Evolutionary conservation across 306 rosid genomes (phyloP).

Genomic region (Begonia fuchsioides): DNA sequence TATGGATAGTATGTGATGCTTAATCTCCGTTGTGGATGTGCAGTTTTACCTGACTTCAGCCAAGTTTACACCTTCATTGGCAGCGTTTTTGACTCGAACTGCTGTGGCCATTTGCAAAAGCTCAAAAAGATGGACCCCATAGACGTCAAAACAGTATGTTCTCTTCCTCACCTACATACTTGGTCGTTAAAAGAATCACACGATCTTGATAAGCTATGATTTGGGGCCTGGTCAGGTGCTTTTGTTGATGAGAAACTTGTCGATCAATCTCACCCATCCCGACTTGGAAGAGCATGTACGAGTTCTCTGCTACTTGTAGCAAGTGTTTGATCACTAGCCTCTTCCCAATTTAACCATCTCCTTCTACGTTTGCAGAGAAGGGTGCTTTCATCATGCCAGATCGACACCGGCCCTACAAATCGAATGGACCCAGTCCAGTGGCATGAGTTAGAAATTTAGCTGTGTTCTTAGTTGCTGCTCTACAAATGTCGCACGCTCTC

Average conservation of each 20-base stretch:
- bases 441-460: neutral
- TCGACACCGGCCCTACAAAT: constrained; percentile 22
- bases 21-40: constrained; percentile 12
- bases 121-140: constrained; percentile 79
- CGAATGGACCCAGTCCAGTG: constrained; percentile 6
- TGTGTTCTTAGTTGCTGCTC: too few relatives aligned
- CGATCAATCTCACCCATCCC: constrained; percentile 76
- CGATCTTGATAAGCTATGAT: too few relatives aligned
- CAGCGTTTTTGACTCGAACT: constrained; percentile 76
- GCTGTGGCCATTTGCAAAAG: constrained; percentile 60
- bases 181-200: too few relatives aligned
- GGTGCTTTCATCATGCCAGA: constrained; percentile 59
- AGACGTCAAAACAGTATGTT: constrained; percentile 81
- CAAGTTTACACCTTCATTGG: constrained; percentile 88
- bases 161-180: neutral
- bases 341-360: neutral
- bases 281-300: constrained; percentile 91
- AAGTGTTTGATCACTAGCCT: neutral
- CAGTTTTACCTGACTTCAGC: constrained; percentile 90
- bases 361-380: constrained; percentile 28
- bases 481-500: too few relatives aligned
- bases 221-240: constrained; percentile 45
- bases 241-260: constrained; percentile 82
- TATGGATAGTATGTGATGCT: neutral
- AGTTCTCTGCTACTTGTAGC: constrained; percentile 17